These are phyloP conservation scores for Coniochaeta prunicola DNA, from an alignment of 2,329 filamentous ascomycete genomes.

Conservation along the genomic window DNA sequence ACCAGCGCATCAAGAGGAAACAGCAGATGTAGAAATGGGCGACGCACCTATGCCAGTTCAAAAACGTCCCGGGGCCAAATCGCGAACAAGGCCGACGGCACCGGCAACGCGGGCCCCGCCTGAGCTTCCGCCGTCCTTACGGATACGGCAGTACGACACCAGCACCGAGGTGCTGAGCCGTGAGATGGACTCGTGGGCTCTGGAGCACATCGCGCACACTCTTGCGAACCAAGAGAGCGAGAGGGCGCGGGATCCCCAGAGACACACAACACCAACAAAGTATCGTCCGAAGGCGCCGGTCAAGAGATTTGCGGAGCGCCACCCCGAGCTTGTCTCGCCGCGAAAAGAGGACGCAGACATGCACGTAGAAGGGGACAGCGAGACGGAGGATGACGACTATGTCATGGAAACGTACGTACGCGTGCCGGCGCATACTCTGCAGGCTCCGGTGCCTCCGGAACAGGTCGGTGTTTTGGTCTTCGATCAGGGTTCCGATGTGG, in stretches of 20 bases:
- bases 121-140: constrained; percentile 10
- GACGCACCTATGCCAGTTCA: neutral
- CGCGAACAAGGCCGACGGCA: neutral
- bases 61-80: constrained; percentile 7
- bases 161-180: constrained; percentile 43
- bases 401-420: constrained; percentile 59
- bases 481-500: constrained; percentile 49
- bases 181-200: constrained; percentile 52
- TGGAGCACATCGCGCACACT: constrained; percentile 50
- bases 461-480: constrained; percentile 51
- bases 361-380: constrained; percentile 34
- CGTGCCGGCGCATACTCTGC: constrained; percentile 44
- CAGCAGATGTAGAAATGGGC: neutral
- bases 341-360: constrained; percentile 19
- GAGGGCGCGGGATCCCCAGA: neutral
- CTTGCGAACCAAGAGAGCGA: constrained; percentile 39
- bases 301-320: constrained; percentile 47
- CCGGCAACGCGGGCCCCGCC: constrained; percentile 6
- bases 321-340: constrained; percentile 30
- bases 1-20: constrained; percentile 5
- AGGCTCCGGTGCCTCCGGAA: constrained; percentile 36
- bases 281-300: constrained; percentile 50
- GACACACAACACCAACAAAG: constrained; percentile 18
- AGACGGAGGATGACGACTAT: constrained; percentile 47
- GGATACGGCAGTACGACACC: constrained; percentile 16